A percentile compares a stretch with the other conserved stretches of the same genome.
These are phyloP conservation scores for Rubroshorea leprosula DNA, from an alignment of 345 rosid genomes.

Conservation along the genomic window DNA sequence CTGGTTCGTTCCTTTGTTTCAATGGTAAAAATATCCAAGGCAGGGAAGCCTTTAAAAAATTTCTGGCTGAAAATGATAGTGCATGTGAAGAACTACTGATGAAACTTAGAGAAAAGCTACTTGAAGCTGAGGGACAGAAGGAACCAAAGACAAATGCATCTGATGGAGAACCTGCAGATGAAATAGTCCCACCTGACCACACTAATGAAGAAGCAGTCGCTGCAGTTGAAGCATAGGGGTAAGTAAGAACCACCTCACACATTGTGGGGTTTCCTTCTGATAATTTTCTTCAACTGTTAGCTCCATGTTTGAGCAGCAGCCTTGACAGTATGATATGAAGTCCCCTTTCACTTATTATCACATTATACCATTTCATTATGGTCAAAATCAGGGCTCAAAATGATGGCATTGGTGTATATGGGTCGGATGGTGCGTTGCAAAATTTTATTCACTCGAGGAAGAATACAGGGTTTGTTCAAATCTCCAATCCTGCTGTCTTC, in stretches of 20 bases:
- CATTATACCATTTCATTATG: too few species aligned
- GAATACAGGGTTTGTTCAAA: background rate
- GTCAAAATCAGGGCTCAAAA: background rate
- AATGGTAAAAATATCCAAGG: constrained; percentile 57
- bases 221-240: constrained; percentile 60
- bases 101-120: constrained; percentile 62
- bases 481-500: background rate
- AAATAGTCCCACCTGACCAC: constrained; percentile 34
- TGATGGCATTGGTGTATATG: background rate
- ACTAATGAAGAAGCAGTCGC: constrained; percentile 69
- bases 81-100: constrained; percentile 51
- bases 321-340: too few species aligned
- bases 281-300: background rate
- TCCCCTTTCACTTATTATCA: too few species aligned
- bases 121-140: constrained; percentile 17
- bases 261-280: background rate
- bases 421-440: background rate
- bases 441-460: background rate
- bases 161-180: constrained; percentile 31
- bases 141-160: constrained; percentile 22
- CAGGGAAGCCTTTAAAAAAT: constrained; percentile 71
- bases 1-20: constrained; percentile 41
- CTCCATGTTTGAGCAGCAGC: background rate
- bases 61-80: constrained; percentile 38
- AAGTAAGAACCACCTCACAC: too few species aligned